These are phyloP conservation scores for Dactylellina haptotyla DNA, from an alignment of 2,329 filamentous ascomycete genomes.

Conservation along the genomic window DNA sequence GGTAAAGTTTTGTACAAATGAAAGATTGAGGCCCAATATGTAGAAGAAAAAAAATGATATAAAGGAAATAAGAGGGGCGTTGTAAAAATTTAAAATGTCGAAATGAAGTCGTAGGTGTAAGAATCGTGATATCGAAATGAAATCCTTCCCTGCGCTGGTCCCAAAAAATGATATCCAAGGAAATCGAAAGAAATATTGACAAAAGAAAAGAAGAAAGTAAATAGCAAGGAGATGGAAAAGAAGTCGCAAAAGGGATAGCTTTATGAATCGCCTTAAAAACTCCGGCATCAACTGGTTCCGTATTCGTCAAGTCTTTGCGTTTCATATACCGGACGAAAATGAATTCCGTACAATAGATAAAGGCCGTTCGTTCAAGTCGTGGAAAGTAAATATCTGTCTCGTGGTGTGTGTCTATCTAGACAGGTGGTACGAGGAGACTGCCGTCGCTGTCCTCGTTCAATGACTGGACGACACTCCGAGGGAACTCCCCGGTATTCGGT, in stretches of 20 bases:
- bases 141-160: neutral
- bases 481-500: slow-evolving; percentile 37
- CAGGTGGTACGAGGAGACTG: slow-evolving; percentile 10
- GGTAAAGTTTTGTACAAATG: too few relatives aligned
- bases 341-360: neutral
- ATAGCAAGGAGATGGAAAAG: too few relatives aligned
- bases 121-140: too few relatives aligned
- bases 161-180: neutral
- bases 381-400: neutral
- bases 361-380: slow-evolving; percentile 4
- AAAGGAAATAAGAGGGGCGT: neutral
- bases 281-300: slow-evolving; percentile 24
- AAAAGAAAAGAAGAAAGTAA: slow-evolving; percentile 14
- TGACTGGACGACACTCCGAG: slow-evolving; percentile 27
- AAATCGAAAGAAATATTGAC: slow-evolving; percentile 13
- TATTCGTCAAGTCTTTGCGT: neutral
- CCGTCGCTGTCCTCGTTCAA: slow-evolving; percentile 42
- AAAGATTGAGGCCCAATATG: too few relatives aligned
- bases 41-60: neutral
- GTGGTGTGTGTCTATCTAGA: neutral
- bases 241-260: too few relatives aligned
- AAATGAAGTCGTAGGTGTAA: too few relatives aligned
- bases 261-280: too few relatives aligned
- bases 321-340: neutral
- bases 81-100: neutral